phyloP scores from a whole-genome alignment of 1,139 yeast species.

The Blastobotrys buckinghamii region DNA sequence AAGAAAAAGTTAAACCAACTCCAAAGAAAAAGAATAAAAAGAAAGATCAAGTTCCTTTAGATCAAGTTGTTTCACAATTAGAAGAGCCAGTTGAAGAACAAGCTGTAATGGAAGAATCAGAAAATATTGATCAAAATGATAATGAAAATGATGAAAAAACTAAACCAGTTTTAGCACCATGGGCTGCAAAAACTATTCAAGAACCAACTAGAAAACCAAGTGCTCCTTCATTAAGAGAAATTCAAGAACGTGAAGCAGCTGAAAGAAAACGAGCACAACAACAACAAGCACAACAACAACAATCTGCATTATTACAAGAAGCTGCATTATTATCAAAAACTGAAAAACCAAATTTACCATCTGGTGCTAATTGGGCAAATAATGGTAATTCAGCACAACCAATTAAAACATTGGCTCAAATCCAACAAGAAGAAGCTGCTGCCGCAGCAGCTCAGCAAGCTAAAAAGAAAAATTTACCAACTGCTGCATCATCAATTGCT shows the following conservation, averaged over 20 bases:
- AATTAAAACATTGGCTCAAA: conserved; percentile 42
- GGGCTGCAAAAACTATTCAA: conserved; percentile 39
- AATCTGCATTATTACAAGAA: conserved; percentile 23
- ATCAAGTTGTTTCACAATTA: background rate
- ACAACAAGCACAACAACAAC: conserved; percentile 32
- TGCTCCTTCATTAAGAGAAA: conserved; percentile 57
- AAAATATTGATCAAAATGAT: background rate
- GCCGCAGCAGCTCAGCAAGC: conserved; percentile 27
- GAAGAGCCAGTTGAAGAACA: conserved; percentile 9
- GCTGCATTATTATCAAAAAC: conserved; percentile 17
- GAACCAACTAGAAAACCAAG: conserved; percentile 33
- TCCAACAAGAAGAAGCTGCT: conserved; percentile 43
- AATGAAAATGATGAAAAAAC: conserved; percentile 3
- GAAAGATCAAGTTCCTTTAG: background rate
- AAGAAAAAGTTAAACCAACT: conserved; percentile 5
- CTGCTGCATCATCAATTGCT: conserved; percentile 14
- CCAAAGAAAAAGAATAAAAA: conserved; percentile 1
- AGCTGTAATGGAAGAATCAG: background rate
- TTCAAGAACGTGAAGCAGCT: conserved; percentile 63
- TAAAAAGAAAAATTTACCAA: conserved; percentile 20
- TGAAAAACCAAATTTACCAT: conserved; percentile 37
- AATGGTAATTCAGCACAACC: conserved; percentile 28
- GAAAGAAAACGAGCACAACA: conserved; percentile 28
- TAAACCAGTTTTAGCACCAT: conserved; percentile 35
- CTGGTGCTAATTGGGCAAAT: conserved; percentile 53